Conservation (phyloP, 108 stramenopile genomes). For the Skeletonema menzelii region DNA sequence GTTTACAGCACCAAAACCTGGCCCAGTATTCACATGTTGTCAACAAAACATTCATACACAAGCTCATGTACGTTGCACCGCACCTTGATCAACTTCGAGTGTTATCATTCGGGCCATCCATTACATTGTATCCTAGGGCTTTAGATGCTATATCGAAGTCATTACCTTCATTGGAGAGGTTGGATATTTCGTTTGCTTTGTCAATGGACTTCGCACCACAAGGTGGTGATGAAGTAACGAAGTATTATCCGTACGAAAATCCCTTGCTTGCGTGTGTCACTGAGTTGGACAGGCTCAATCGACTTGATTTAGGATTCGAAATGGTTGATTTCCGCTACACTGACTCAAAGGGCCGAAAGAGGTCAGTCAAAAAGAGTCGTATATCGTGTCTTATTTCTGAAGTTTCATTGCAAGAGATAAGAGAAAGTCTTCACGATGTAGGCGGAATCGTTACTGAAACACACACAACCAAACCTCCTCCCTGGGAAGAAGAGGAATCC, state of each 20-base stretch:
- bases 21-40: neutral
- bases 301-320: slow-evolving; percentile 2
- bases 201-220: slow-evolving; percentile 6
- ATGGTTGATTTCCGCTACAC: slow-evolving; percentile 1
- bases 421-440: neutral
- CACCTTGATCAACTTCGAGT: slow-evolving; percentile 7
- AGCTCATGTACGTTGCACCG: slow-evolving; percentile 1
- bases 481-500: neutral
- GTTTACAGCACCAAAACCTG: neutral
- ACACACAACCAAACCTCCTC: slow-evolving; percentile 5
- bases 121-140: slow-evolving; percentile 2
- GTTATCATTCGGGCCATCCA: slow-evolving; percentile 13
- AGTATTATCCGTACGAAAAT: neutral
- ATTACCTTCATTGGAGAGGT: neutral
- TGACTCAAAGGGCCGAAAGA: neutral
- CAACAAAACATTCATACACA: neutral
- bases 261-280: slow-evolving; percentile 1
- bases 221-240: neutral
- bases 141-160: slow-evolving; percentile 1
- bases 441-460: slow-evolving; percentile 12
- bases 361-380: neutral
- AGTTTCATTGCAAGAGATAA: slow-evolving; percentile 3
- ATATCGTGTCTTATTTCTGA: neutral
- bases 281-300: slow-evolving; percentile 1
- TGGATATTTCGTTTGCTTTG: slow-evolving; percentile 17